A percentile compares a stretch with the other conserved stretches of the same genome.
Conservation (phyloP, 2,329 filamentous ascomycete genomes). For the Esteya vermicola region DNA sequence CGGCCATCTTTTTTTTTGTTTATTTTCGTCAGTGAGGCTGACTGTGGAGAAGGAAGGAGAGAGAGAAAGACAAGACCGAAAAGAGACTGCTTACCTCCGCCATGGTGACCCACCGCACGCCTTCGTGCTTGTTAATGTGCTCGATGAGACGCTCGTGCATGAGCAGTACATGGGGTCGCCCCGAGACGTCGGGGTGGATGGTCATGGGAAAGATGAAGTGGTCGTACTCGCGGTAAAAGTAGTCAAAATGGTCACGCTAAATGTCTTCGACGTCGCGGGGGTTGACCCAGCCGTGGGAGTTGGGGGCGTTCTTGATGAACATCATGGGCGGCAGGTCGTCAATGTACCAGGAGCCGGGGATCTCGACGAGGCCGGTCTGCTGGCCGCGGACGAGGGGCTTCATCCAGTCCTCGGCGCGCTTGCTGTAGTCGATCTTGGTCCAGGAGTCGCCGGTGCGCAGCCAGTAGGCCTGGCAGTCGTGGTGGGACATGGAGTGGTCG, state of each 20-base stretch:
- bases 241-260: constrained; percentile 54
- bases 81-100: constrained; percentile 3
- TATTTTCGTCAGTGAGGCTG: no score
- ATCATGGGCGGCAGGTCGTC: constrained; percentile 56
- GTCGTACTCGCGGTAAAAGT: constrained; percentile 64
- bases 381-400: constrained; percentile 45
- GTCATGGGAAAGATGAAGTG: constrained; percentile 68
- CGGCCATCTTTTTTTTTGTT: constrained; percentile 57
- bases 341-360: constrained; percentile 51
- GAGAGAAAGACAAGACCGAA: constrained; percentile 32
- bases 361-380: constrained; percentile 50
- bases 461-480: constrained; percentile 52
- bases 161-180: constrained; percentile 55
- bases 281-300: constrained; percentile 48
- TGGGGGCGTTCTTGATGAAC: constrained; percentile 54
- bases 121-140: constrained; percentile 12
- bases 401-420: constrained; percentile 51
- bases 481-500: constrained; percentile 52
- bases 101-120: constrained; percentile 53
- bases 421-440: constrained; percentile 53
- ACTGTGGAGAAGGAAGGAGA: no score
- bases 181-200: constrained; percentile 60
- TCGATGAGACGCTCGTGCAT: constrained; percentile 13
- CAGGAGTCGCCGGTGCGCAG: constrained; percentile 48
- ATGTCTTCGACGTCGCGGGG: constrained; percentile 44